These are phyloP conservation scores for Passalora sequoiae DNA, from an alignment of 2,329 filamentous ascomycete genomes.

Conservation along the genomic window DNA sequence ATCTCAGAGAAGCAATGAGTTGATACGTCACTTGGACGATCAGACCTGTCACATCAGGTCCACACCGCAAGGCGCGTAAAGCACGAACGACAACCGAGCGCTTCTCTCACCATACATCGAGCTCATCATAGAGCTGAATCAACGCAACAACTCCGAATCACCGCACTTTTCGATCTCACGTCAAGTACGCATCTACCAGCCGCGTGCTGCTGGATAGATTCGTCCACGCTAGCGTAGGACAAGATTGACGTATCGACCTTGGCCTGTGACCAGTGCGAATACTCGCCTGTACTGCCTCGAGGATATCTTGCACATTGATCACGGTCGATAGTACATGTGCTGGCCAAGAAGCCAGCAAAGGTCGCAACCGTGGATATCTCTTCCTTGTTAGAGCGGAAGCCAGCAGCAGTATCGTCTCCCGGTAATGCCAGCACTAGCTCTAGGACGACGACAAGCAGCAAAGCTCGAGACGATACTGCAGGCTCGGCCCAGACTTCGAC, in stretches of 20 bases:
- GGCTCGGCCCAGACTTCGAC: constrained; percentile 21
- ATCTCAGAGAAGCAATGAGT: constrained; percentile 5
- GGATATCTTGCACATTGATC: background rate
- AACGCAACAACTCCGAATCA: constrained; percentile 13
- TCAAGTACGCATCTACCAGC: background rate
- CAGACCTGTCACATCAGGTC: constrained; percentile 12
- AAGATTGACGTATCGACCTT: background rate
- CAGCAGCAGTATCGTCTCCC: constrained; percentile 63
- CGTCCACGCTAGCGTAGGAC: constrained; percentile 1
- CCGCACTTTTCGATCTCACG: constrained; percentile 7
- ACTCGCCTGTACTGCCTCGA: background rate
- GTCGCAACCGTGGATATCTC: constrained; percentile 91
- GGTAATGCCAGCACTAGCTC: constrained; percentile 42
- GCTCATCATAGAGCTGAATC: background rate
- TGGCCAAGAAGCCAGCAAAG: constrained; percentile 39
- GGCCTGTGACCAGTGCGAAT: background rate
- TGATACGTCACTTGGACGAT: constrained; percentile 18
- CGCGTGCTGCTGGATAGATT: too few species aligned
- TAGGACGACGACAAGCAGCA: constrained; percentile 26
- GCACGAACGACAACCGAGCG: constrained; percentile 1
- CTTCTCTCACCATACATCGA: background rate
- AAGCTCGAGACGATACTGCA: constrained; percentile 22
- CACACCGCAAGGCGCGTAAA: constrained; percentile 10
- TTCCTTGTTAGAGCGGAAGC: constrained; percentile 67
- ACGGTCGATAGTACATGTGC: constrained; percentile 33